Conservation (phyloP, 345 rosid genomes). For the Arabis hirsuta region DNA sequence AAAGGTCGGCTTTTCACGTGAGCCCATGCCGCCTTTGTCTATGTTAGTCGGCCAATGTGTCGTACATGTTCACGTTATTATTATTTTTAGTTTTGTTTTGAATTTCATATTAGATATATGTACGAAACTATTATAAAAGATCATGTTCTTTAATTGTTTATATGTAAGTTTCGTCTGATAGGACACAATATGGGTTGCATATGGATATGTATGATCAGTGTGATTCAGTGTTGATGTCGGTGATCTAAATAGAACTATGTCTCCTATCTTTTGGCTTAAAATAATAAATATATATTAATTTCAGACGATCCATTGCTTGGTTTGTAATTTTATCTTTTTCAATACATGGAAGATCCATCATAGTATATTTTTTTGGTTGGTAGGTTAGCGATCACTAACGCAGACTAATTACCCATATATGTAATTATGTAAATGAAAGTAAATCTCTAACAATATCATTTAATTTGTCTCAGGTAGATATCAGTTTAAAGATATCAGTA, state of each 20-base stretch:
- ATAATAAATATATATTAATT: background rate
- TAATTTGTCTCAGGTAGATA: too few species aligned
- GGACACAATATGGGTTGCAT: constrained; percentile 37
- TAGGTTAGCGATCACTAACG: constrained; percentile 16
- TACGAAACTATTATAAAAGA: constrained; percentile 18
- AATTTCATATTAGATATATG: background rate
- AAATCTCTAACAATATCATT: too few species aligned
- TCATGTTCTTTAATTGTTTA: constrained; percentile 17
- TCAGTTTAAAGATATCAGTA: too few species aligned
- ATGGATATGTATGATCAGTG: constrained; percentile 14
- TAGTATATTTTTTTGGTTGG: background rate
- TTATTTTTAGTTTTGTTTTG: too few species aligned
- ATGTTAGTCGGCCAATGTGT: constrained; percentile 36
- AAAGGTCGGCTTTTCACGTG: constrained; percentile 44
- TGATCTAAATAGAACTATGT: constrained; percentile 30
- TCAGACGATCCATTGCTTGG: constrained; percentile 14
- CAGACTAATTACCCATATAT: constrained; percentile 7
- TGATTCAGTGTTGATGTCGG: constrained; percentile 37
- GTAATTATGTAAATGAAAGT: too few species aligned
- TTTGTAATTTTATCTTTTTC: background rate
- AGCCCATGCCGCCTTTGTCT: constrained; percentile 45
- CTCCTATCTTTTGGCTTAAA: constrained; percentile 5
- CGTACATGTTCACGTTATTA: constrained; percentile 42
- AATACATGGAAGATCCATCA: background rate
- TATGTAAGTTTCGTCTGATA: constrained; percentile 13